Evolutionary conservation across 371 early-diverging fungal species (phyloP).

Genomic region (Actinomucor elegans): DNA sequence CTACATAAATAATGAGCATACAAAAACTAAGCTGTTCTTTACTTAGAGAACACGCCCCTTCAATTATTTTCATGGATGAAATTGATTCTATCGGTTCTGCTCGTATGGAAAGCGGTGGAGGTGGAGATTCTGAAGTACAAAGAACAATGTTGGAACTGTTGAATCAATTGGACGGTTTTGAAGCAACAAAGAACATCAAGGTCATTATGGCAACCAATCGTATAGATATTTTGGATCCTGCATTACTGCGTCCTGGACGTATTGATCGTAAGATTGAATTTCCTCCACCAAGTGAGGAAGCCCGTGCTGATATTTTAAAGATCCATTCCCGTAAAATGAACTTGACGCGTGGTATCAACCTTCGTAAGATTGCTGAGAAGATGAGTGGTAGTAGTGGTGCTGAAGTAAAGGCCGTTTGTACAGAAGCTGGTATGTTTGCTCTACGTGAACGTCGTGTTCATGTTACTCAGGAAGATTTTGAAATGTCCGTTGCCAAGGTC

Average conservation of each 20-base stretch:
- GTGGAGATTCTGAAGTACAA: constrained; percentile 98
- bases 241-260: constrained; percentile 98
- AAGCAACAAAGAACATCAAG: constrained; percentile 99
- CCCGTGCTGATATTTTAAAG: constrained; percentile 97
- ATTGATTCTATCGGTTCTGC: constrained; percentile 99
- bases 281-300: constrained; percentile 88
- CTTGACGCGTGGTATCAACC: constrained; percentile 97
- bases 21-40: not conserved
- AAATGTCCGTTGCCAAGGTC: constrained; percentile 99
- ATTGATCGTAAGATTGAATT: constrained; percentile 99
- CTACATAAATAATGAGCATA: not conserved
- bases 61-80: constrained; percentile 99
- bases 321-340: constrained; percentile 99
- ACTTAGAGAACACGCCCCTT: constrained; percentile 90
- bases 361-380: constrained; percentile 98
- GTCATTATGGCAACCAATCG: constrained; percentile 68
- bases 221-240: constrained; percentile 99
- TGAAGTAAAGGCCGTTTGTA: constrained; percentile 91
- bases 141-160: constrained; percentile 99
- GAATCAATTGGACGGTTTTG: constrained; percentile 99
- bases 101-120: constrained; percentile 96
- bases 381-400: constrained; percentile 97
- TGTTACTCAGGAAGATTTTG: constrained; percentile 99
- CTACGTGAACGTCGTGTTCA: constrained; percentile 98
- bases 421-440: constrained; percentile 99